Base-by-base conservation (phyloP, 768 basidiomycete genomes). In the Russula ochroleuca region DNA sequence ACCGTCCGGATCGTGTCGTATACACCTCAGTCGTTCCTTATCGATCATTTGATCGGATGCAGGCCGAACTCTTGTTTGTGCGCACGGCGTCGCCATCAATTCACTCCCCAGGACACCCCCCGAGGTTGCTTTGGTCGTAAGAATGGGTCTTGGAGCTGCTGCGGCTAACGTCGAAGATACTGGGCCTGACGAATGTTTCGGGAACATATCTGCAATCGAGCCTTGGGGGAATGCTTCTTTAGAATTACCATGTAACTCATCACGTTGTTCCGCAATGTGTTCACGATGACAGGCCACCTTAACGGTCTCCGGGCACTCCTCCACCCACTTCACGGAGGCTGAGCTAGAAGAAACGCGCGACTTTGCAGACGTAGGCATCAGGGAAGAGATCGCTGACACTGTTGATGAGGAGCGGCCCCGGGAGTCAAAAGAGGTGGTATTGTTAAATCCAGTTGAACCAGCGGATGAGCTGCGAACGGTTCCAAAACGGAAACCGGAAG, bases 1-100 rank as follows among this genome's bases (percentile, higher is more conserved):
- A 85, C 85, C 74, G n/a, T 84, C 83, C 49, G 80, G 78, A 56
- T 83, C 81, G 45, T 76, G 75, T 57, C 80, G 76, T 51, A 86
- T 75, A 1, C 78, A 78, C 49, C 75, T 75, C 0, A 86, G 83
- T 63, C 85, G 76, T 47, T 74, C 74, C 51, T 70, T 75, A 1
- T 79, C 80, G 7, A 84, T 73, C 68, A 82, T 71, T 72, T 86
- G 85, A 70, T 92, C 90, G 0, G 86, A 86, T 57, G 84, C 66
- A 0, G 88, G 88, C 15, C 89, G 76, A 1, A 76, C 73, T 13
- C 87, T 78, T 0, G 76, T 71, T 51, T 77, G 78, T 74, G 74
- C 77, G 23, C 69, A 45, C 0, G 79, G 79, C 0, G 79, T 79
- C 53, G 55, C 33, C 59, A 53, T 19, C 5, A 33, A n/a, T 7